These are phyloP conservation scores for Psilocybe mexicana DNA, from an alignment of 1,284 basidiomycete species.

Conservation along the genomic window DNA sequence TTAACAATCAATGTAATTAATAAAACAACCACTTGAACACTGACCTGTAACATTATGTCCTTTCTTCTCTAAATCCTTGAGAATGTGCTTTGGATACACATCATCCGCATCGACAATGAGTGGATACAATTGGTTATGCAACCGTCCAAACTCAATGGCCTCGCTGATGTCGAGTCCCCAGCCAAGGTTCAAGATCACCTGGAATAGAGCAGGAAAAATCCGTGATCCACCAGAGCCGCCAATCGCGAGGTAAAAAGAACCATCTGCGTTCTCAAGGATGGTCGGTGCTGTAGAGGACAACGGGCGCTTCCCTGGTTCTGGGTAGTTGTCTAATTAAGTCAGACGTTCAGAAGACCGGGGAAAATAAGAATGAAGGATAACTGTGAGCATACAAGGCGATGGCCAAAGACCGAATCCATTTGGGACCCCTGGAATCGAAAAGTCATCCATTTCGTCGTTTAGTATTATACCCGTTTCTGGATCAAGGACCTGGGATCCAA, in stretches of 20 bases:
- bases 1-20: not conserved
- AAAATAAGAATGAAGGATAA: no score
- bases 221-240: constrained; percentile 89
- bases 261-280: constrained; percentile 76
- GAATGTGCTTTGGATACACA: constrained; percentile 51
- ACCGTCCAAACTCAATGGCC: constrained; percentile 84
- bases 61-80: constrained; percentile 56
- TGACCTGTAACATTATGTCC: constrained; percentile 77
- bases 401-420: constrained; percentile 86
- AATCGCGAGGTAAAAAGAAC: constrained; percentile 69
- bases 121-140: constrained; percentile 93
- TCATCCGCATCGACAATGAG: constrained; percentile 62
- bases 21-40: constrained; percentile 15
- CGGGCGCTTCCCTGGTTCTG: constrained; percentile 83
- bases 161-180: constrained; percentile 80
- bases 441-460: constrained; percentile 95
- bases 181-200: constrained; percentile 80
- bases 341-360: not conserved
- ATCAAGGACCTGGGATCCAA: constrained; percentile 87
- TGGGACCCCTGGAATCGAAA: constrained; percentile 77
- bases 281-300: constrained; percentile 83
- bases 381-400: constrained; percentile 66
- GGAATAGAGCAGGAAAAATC: constrained; percentile 82
- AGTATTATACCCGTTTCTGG: constrained; percentile 84
- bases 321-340: constrained; percentile 75